Conservation (phyloP, 164 flowering plant species). For the Annona squamosa region DNA sequence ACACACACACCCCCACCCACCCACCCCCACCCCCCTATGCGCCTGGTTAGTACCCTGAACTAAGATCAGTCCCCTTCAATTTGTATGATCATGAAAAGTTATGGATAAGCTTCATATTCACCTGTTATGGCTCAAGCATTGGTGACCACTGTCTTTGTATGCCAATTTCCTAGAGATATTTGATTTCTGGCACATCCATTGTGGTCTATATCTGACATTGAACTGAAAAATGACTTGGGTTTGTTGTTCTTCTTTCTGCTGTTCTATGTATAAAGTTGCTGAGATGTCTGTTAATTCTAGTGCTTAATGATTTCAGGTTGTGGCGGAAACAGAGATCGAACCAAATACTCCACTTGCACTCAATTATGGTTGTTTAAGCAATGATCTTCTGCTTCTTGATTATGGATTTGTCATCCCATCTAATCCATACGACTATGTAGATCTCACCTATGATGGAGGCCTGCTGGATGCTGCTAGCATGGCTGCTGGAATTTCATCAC, state of each 20-base stretch:
- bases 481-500: constrained; percentile 72
- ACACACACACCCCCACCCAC: no score
- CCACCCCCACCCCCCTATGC: no score
- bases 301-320: constrained; percentile 60
- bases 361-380: constrained; percentile 77
- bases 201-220: background rate
- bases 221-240: background rate
- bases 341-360: constrained; percentile 47
- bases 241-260: no score
- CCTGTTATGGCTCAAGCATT: background rate
- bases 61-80: background rate
- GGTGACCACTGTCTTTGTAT: background rate
- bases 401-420: constrained; percentile 80
- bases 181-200: background rate
- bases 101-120: background rate
- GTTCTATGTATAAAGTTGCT: background rate
- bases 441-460: constrained; percentile 78
- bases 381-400: constrained; percentile 82
- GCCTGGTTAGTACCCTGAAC: no score
- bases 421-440: constrained; percentile 78
- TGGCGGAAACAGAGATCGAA: constrained; percentile 57
- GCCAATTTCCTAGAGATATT: background rate
- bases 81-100: background rate
- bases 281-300: constrained; percentile 12
- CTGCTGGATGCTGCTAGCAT: constrained; percentile 89